Percentiles rank a stretch among this genome's conserved stretches.
Evolutionary conservation across 2,329 filamentous ascomycete genomes (phyloP).

Genomic region (Xylariaceae sp.): DNA sequence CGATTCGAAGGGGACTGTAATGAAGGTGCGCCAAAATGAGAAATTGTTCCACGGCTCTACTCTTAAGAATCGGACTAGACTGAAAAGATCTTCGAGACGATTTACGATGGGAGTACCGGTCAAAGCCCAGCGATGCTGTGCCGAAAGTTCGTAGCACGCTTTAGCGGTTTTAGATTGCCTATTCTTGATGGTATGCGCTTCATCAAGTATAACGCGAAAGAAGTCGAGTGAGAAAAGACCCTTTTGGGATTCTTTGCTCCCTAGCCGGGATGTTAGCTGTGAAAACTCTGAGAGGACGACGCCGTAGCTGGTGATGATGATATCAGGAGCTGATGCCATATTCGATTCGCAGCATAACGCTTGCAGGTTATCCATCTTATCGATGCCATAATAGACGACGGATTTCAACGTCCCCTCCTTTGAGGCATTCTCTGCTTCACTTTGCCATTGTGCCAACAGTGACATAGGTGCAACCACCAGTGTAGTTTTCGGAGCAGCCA

Average conservation of each 20-base stretch:
- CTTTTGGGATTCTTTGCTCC: constrained; percentile 58
- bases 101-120: constrained; percentile 98
- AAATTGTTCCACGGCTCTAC: constrained; percentile 99
- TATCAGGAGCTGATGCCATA: constrained; percentile 68
- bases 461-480: constrained; percentile 97
- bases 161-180: constrained; percentile 87
- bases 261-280: constrained; percentile 60
- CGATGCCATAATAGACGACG: constrained; percentile 85
- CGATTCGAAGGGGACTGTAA: constrained; percentile 93
- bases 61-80: constrained; percentile 81
- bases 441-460: constrained; percentile 92
- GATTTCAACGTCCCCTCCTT: constrained; percentile 74
- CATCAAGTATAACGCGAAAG: constrained; percentile 91
- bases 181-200: constrained; percentile 90
- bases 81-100: constrained; percentile 89
- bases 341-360: constrained; percentile 72
- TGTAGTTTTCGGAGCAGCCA: constrained; percentile 78
- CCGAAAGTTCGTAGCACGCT: constrained; percentile 85
- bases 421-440: constrained; percentile 87
- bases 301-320: constrained; percentile 94
- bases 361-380: constrained; percentile 75
- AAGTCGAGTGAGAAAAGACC: constrained; percentile 91
- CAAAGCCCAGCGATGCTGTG: constrained; percentile 83
- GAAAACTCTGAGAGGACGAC: constrained; percentile 85
- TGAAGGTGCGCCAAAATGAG: constrained; percentile 98